These are phyloP conservation scores for Neurospora sp. DNA, from an alignment of 495 filamentous ascomycete genomes.

Conservation along the genomic window DNA sequence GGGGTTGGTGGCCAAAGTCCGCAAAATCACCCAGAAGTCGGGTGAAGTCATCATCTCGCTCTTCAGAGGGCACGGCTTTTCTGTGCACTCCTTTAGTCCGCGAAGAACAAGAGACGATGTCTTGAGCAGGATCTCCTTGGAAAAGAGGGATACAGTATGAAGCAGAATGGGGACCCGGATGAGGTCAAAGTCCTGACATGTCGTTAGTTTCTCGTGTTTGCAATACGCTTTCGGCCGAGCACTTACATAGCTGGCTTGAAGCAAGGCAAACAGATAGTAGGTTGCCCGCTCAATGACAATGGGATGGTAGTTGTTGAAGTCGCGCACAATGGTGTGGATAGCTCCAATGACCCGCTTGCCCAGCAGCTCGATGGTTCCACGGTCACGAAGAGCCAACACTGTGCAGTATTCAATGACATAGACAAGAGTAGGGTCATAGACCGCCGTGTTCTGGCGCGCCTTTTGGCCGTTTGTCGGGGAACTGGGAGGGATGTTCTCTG, in stretches of 20 bases:
- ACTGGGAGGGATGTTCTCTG: constrained; percentile 52
- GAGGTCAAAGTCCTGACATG: constrained; percentile 69
- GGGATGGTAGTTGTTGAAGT: constrained; percentile 66
- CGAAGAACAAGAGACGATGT: constrained; percentile 64
- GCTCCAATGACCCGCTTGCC: constrained; percentile 72
- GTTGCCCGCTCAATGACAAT: constrained; percentile 72
- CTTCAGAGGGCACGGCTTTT: constrained; percentile 61
- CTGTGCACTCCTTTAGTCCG: constrained; percentile 70
- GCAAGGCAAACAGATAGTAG: constrained; percentile 74
- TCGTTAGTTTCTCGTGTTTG: constrained; percentile 8
- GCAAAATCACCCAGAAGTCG: constrained; percentile 92
- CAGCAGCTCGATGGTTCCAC: constrained; percentile 55
- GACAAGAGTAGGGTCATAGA: constrained; percentile 80
- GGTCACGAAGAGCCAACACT: constrained; percentile 67
- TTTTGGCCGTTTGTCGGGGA: constrained; percentile 51
- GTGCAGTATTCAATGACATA: constrained; percentile 87
- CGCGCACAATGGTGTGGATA: constrained; percentile 69
- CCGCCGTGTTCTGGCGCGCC: constrained; percentile 36
- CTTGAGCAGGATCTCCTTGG: constrained; percentile 63
- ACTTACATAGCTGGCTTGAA: constrained; percentile 81
- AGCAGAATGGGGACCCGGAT: constrained; percentile 86
- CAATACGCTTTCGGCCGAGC: neutral
- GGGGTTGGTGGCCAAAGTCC: constrained; percentile 54
- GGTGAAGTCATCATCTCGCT: constrained; percentile 93
- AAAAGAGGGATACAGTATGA: constrained; percentile 81